Conservation (phyloP, 345 rosid genomes). For the Rhodamnia rubescens region DNA sequence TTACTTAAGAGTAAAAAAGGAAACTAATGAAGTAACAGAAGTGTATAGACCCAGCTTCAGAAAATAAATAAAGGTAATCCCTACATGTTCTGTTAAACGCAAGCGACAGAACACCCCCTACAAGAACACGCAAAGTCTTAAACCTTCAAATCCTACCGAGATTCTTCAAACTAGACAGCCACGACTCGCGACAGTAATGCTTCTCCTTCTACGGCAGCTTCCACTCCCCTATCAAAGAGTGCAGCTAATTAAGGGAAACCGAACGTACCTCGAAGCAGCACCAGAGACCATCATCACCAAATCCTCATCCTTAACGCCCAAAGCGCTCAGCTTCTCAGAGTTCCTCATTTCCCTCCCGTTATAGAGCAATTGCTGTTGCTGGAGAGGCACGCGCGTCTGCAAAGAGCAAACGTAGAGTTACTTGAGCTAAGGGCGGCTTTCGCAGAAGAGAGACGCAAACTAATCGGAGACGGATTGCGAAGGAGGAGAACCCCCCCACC, state of each 20-base stretch:
- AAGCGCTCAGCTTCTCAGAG: constrained; percentile 61
- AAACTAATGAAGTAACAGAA: background rate
- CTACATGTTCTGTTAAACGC: background rate
- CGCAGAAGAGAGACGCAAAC: background rate
- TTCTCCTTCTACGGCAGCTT: background rate
- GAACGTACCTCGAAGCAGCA: constrained; percentile 35
- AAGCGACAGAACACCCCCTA: background rate
- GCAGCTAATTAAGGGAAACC: background rate
- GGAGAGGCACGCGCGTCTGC: constrained; percentile 77
- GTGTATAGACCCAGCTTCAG: background rate
- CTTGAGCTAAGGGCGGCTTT: background rate
- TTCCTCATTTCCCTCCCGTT: constrained; percentile 81
- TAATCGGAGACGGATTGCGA: background rate
- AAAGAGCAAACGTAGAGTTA: background rate
- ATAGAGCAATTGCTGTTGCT: constrained; percentile 78
- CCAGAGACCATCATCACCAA: constrained; percentile 82
- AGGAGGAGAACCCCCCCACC: background rate
- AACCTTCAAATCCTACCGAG: background rate
- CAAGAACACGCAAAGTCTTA: background rate
- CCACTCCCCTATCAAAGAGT: background rate
- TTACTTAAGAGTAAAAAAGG: background rate
- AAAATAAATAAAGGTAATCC: background rate
- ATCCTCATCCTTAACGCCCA: constrained; percentile 90
- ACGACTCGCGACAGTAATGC: background rate
- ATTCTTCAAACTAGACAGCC: background rate